Evolutionary conservation across 805 yeast genomes (phyloP), one percentile per base, ranked within the genome.

Genomic region (Pichia membranifaciens): DNA sequence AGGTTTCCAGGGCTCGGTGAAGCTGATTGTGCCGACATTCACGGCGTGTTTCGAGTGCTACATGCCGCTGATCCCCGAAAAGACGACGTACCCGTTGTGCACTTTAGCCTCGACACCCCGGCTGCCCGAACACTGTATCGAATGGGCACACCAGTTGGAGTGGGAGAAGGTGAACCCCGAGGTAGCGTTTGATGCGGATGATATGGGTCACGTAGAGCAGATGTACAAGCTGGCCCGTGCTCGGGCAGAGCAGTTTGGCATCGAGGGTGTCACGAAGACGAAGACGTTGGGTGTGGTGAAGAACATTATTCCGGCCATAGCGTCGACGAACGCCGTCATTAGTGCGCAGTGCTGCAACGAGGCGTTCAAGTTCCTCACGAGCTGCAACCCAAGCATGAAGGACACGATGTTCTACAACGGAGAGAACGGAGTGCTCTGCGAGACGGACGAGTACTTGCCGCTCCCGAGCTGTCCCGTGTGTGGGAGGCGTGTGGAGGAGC

Each of bases 41-140:
- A 79, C 91, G 0, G 84, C 96, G 0, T 91, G 99, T 66, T 91
- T 87, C 68, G 98, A 91, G 62, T 91, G 99, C 59, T 85, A 96
- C 5, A 69, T 87, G 45, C 85, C 82, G 49, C 75, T 95, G 62
- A 69, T 89, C 37, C 78, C 86, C 10, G 73, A 74, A 1, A 78
- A 75, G 51, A 69, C 71, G 9, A 82, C 88, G 0, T 87, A 81
- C 56, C 97, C 98, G 2, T 81, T 91, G 54, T 93, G 98, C 64
- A 93, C 98, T 0, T 82, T 93, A 44, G 95, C 96, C 2, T 85
- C 89, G 49, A 88, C 93, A 8, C 98, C 98, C n/a, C 68, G 98
- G 51, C 66, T 88, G 8, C 93, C 96, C 0, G 96, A 90, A 57
- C 98, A 91, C 64, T 89, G 97, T 58, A 82, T 91, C 9, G 96